These are phyloP conservation scores for Saccharum officinarum DNA, from an alignment of 176 grass and related monocot genomes.

Conservation along the genomic window DNA sequence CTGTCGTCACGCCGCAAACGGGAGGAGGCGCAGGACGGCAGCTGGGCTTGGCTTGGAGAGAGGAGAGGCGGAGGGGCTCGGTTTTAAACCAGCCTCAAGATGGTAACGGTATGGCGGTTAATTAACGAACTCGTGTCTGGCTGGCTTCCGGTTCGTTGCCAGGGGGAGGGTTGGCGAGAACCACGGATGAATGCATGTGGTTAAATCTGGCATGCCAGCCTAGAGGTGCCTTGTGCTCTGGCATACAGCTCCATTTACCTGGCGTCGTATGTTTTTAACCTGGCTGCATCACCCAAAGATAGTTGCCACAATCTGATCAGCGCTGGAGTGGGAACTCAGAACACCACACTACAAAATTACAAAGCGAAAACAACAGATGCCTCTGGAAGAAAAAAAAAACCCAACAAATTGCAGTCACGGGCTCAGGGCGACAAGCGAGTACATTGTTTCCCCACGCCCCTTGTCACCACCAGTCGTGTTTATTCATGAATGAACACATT, in stretches of 20 bases:
- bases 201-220: conserved; percentile 33
- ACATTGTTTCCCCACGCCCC: no score
- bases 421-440: no score
- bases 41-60: neutral
- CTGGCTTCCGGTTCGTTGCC: conserved; percentile 7
- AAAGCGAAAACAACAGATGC: no score
- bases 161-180: neutral
- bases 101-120: conserved; percentile 27
- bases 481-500: neutral
- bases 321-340: neutral
- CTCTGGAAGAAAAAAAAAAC: no score
- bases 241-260: conserved; percentile 5
- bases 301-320: neutral
- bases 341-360: neutral
- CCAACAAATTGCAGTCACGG: no score
- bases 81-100: conserved; percentile 28
- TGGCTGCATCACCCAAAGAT: conserved; percentile 27
- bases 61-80: no score
- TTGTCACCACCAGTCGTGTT: neutral
- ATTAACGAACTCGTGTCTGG: conserved; percentile 36
- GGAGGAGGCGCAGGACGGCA: conserved; percentile 24
- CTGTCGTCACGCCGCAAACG: neutral
- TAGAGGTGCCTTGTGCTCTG: neutral
- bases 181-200: conserved; percentile 4
- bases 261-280: neutral